A percentile compares a stretch with the other conserved stretches of the same genome.
phyloP scores from a whole-genome alignment of 148 eudicot species.

The Rhododendron vialii region DNA sequence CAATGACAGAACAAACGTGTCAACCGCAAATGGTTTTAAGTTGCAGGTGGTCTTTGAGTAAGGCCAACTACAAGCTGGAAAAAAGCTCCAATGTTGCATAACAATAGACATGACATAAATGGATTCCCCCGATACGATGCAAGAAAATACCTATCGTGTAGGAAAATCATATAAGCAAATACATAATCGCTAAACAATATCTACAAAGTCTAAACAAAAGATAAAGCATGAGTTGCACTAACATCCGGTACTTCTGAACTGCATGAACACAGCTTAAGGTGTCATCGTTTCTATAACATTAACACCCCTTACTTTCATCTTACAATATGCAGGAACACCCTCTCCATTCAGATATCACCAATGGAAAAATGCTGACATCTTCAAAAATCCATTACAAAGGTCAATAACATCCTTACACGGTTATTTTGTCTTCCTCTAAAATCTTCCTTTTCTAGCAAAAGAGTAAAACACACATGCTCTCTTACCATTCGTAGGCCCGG shows the following conservation, averaged over 20 bases:
- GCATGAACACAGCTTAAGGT: background rate
- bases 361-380: background rate
- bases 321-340: background rate
- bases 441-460: background rate
- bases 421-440: background rate
- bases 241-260: background rate
- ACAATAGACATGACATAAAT: background rate
- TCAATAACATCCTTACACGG: background rate
- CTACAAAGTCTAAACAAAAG: background rate
- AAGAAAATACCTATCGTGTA: background rate
- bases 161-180: background rate
- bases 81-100: background rate
- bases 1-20: background rate
- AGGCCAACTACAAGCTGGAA: background rate
- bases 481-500: background rate
- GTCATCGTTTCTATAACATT: background rate
- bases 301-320: background rate
- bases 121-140: background rate
- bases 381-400: background rate
- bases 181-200: background rate
- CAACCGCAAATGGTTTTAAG: background rate
- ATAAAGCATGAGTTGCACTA: background rate
- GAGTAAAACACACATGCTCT: background rate
- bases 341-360: background rate
- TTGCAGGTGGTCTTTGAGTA: background rate